Conservation (phyloP, 768 basidiomycete species). For the Hygrophoropsis aurantiaca region DNA sequence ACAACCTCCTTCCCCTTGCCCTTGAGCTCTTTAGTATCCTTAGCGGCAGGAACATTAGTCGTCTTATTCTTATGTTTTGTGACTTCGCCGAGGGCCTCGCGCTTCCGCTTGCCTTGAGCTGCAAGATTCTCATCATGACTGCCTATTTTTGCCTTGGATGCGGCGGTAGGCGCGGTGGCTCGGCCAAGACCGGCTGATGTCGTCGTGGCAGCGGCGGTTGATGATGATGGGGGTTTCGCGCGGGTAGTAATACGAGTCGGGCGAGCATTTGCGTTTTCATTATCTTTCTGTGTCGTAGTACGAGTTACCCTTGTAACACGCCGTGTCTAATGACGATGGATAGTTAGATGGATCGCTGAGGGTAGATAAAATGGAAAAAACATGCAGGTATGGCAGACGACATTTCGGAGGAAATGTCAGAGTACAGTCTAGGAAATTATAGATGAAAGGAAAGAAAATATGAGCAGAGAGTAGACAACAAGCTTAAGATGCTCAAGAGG, state of each 20-base stretch:
- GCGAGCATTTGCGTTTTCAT: slow-evolving; percentile 70
- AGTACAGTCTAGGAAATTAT: slow-evolving; percentile 2
- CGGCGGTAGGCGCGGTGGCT: slow-evolving; percentile 40
- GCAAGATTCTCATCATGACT: slow-evolving; percentile 38
- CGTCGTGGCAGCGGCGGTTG: slow-evolving; percentile 31
- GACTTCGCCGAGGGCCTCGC: slow-evolving; percentile 74
- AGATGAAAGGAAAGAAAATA: slow-evolving; percentile 6
- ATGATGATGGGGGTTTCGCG: slow-evolving; percentile 53
- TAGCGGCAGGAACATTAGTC: slow-evolving; percentile 40
- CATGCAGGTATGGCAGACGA: slow-evolving; percentile 49
- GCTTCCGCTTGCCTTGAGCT: slow-evolving; percentile 67
- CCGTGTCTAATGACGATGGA: slow-evolving; percentile 47
- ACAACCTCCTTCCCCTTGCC: slow-evolving; percentile 51
- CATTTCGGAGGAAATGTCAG: slow-evolving; percentile 19
- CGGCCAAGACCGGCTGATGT: slow-evolving; percentile 37
- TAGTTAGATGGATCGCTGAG: neutral
- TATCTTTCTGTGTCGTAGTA: slow-evolving; percentile 53
- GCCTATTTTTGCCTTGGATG: slow-evolving; percentile 32
- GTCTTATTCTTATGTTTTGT: slow-evolving; percentile 52
- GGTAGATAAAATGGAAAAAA: slow-evolving; percentile 1
- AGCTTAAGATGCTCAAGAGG: slow-evolving; percentile 7
- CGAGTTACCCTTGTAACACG: slow-evolving; percentile 61
- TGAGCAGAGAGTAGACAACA: slow-evolving; percentile 7
- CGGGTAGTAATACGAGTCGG: slow-evolving; percentile 59
- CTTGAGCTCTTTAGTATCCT: slow-evolving; percentile 42